A percentile compares a stretch with the other conserved stretches of the same genome.
Evolutionary conservation across 2,329 filamentous ascomycete genomes (phyloP).

Genomic region (Fusarium sp.): DNA sequence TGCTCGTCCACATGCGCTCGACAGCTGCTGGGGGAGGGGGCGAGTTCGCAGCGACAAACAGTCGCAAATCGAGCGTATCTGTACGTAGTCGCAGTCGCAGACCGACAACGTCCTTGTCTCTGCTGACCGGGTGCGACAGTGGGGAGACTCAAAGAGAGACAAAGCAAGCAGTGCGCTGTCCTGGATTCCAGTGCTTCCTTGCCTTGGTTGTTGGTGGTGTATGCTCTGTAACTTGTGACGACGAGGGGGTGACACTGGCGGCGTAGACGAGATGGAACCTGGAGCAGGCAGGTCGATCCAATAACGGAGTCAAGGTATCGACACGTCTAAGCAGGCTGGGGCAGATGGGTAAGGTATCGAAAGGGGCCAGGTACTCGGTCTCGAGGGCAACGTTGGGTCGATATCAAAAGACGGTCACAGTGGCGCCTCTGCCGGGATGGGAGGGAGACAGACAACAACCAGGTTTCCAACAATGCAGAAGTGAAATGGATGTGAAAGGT

Average conservation of each 20-base stretch:
- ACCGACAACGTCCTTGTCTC: conserved; percentile 15
- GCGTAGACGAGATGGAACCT: conserved; percentile 24
- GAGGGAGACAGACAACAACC: conserved; percentile 13
- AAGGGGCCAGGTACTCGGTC: conserved; percentile 2
- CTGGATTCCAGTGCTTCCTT: not conserved
- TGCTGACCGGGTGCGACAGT: conserved; percentile 13
- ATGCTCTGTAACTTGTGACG: conserved; percentile 26
- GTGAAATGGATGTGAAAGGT: conserved; percentile 17
- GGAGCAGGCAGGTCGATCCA: conserved; percentile 16
- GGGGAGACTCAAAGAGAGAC: conserved; percentile 10
- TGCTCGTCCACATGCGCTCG: conserved; percentile 6
- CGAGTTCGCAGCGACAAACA: not conserved
- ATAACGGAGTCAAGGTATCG: conserved; percentile 24
- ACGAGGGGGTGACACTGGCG: conserved; percentile 29
- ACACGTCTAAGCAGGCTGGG: conserved; percentile 22
- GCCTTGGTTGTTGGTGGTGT: conserved; percentile 1
- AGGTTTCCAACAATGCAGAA: conserved; percentile 1
- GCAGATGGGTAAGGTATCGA: conserved; percentile 25
- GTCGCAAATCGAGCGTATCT: not conserved
- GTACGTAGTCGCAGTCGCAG: conserved; percentile 6
- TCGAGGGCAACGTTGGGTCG: conserved; percentile 9
- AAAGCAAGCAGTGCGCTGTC: conserved; percentile 12
- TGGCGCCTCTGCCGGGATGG: conserved; percentile 9
- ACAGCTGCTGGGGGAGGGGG: not conserved
- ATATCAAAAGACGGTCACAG: conserved; percentile 21